Evolutionary conservation across 371 early-diverging fungal genomes (phyloP).

Genomic region (Mortierella sp.): DNA sequence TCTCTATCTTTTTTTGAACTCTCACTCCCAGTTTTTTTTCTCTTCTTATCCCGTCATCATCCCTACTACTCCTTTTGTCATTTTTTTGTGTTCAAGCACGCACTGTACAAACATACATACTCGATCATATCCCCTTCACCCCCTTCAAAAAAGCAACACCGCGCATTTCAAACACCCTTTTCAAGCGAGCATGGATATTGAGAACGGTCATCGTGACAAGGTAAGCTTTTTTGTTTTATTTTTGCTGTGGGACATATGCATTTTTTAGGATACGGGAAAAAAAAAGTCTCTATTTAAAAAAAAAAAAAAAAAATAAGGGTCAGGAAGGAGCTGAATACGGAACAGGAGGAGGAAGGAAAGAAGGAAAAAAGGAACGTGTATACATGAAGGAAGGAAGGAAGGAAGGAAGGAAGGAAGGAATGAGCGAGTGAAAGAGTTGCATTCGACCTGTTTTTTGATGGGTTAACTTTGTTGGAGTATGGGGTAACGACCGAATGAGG

Average conservation of each 20-base stretch:
- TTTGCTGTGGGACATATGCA: neutral
- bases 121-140: neutral
- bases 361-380: neutral
- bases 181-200: slow-evolving; percentile 14
- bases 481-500: neutral
- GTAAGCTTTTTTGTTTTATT: neutral
- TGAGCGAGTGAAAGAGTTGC: neutral
- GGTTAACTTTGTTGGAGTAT: neutral
- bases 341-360: neutral
- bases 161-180: neutral
- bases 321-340: neutral
- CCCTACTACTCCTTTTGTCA: no score
- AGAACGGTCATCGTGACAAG: slow-evolving; percentile 18
- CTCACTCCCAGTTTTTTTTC: no score
- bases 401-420: neutral
- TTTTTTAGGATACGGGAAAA: neutral
- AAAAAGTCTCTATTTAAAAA: neutral
- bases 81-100: no score
- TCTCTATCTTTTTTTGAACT: no score
- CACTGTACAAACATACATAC: no score
- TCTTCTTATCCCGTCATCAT: no score
- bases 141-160: neutral
- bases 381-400: no score
- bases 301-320: neutral
- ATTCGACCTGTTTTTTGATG: neutral